Base-by-base conservation (phyloP, 441 rosid genomes). In the Euphorbia celastroides region DNA sequence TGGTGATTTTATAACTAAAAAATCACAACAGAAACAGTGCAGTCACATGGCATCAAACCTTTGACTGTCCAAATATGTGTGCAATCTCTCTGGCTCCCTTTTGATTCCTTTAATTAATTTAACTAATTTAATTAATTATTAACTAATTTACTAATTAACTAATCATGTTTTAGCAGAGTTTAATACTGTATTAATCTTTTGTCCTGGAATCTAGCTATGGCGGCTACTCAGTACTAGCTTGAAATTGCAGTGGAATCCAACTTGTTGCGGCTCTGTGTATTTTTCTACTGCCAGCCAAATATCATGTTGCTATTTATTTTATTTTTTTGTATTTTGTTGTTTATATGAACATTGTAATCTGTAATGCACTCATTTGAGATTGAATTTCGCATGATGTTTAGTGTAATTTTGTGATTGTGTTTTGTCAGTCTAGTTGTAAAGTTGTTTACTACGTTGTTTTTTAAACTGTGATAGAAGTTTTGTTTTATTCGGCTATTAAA, bases 241-340 rank as follows among this genome's bases (percentile, higher is more conserved):
- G 9, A 34, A 34, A 34, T 34, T 4, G 38, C 4, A 34, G 38
- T 34, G 10, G 27, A 19, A 27, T 52, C 30, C 41, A 48, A 36
- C 32, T 34, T 57, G n/a, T 17, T 70, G 74, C 74, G 73, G 73
- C 73, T 70, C 20, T 46, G 14, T 13, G 16, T 36, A 23, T 28
- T 1, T 38, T 31, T 68, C 3, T 23, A 14, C 28, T 44, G 63
- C 62, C 62, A 62, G 26, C 72, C 20, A 52, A 62, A 17, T 66
- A 12, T 34, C 9, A 26, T n/a, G n/a, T n/a, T n/a, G n/a, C n/a
- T n/a, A 51, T 5, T 61, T 36, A 69, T 44, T 69, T 61, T 60
- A 28, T 52, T 26, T 22, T 60, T 12, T 50, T 31, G 11, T 50
- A 1, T 11, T 26, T 36, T 0, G 0, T 36, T 0, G 0, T 5